phyloP scores from a whole-genome alignment of 352 stramenopile genomes.

The Blastocystis sp. region DNA sequence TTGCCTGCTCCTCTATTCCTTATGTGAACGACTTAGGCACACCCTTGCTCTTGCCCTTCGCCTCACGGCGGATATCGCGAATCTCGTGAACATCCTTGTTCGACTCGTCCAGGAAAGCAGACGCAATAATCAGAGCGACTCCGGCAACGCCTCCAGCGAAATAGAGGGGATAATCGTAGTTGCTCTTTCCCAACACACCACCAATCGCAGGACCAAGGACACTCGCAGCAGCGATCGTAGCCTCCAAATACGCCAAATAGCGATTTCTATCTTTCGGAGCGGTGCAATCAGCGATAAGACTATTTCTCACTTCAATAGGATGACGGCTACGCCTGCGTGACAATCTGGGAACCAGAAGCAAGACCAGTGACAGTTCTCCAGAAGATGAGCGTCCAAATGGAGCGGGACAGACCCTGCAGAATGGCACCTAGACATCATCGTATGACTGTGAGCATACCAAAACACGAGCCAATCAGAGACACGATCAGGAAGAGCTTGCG shows the following conservation, averaged over 20 bases:
- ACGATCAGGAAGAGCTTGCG: slow-evolving; percentile 41
- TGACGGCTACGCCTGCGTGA: slow-evolving; percentile 26
- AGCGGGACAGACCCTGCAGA: slow-evolving; percentile 13
- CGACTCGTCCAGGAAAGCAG: not conserved
- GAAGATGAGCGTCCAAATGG: slow-evolving; percentile 43
- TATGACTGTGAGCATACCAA: not conserved
- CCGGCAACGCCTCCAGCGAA: slow-evolving; percentile 44
- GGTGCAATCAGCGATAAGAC: slow-evolving; percentile 45
- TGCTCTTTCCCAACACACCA: slow-evolving; percentile 31
- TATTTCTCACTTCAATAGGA: not conserved
- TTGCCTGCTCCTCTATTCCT: not conserved
- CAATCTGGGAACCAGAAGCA: slow-evolving; percentile 13
- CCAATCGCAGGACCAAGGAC: slow-evolving; percentile 46
- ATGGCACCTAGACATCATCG: slow-evolving; percentile 32
- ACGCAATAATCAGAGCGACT: slow-evolving; percentile 8
- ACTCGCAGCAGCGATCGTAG: slow-evolving; percentile 16
- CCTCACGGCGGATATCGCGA: not conserved
- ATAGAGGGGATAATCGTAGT: slow-evolving; percentile 23
- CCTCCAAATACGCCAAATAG: slow-evolving; percentile 14
- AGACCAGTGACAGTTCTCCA: slow-evolving; percentile 44
- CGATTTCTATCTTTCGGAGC: slow-evolving; percentile 3
- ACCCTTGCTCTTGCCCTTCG: slow-evolving; percentile 23
- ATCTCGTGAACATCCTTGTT: slow-evolving; percentile 21
- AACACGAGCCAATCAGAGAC: slow-evolving; percentile 45
- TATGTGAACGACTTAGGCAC: not conserved